Evolutionary conservation across 352 stramenopile genomes (phyloP).

Genomic region (Pelagophyceae sp.): DNA sequence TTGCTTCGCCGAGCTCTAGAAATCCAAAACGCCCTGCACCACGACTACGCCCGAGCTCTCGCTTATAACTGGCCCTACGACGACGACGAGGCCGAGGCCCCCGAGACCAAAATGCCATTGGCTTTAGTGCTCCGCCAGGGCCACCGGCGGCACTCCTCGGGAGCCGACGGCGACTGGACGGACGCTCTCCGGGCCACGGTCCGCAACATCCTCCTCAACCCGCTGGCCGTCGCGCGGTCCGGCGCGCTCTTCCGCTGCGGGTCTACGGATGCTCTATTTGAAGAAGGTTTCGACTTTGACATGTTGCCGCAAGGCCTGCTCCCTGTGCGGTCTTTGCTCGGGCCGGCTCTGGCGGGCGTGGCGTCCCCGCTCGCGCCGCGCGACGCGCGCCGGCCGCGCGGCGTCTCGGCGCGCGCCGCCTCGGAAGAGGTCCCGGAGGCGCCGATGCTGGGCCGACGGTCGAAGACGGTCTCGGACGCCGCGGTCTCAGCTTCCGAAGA

Average conservation of each 20-base stretch:
- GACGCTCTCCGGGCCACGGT: not conserved
- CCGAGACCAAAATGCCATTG: too few species aligned
- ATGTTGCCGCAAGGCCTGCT: too few species aligned
- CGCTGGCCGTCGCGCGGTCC: not conserved
- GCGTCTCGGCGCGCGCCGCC: not conserved
- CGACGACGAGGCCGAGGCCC: not conserved
- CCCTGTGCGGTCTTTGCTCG: too few species aligned
- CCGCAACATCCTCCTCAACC: slow-evolving; percentile 4
- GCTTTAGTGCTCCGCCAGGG: too few species aligned
- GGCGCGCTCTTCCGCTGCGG: slow-evolving; percentile 12
- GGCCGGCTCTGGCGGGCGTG: too few species aligned
- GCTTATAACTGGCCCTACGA: not conserved
- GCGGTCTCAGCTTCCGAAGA: not conserved
- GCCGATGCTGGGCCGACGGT: too few species aligned
- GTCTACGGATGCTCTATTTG: not conserved
- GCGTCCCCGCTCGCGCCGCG: not conserved
- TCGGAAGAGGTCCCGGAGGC: not conserved
- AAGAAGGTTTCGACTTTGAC: too few species aligned
- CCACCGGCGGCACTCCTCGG: too few species aligned
- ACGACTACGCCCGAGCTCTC: not conserved
- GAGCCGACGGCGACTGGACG: not conserved
- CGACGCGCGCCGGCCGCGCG: not conserved
- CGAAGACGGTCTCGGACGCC: not conserved
- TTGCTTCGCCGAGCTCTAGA: slow-evolving; percentile 11
- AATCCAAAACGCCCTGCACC: not conserved